Evolutionary conservation across 139 green algal species (phyloP).

Genomic region (Micractinium sp.): DNA sequence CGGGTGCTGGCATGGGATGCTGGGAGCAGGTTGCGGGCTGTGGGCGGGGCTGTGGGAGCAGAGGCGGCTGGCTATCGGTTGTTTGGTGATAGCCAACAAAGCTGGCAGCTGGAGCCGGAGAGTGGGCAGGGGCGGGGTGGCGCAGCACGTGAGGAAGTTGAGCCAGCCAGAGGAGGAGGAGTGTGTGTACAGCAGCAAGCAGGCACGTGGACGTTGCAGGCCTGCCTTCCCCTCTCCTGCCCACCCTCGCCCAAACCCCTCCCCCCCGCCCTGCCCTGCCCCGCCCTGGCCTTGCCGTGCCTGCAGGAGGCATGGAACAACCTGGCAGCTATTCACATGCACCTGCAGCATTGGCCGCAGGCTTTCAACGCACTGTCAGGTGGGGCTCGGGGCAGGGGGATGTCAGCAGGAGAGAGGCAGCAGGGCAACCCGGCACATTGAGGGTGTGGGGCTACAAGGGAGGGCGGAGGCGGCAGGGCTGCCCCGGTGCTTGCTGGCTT

Average conservation of each 20-base stretch:
- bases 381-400: neutral
- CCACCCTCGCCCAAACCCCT: neutral
- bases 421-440: neutral
- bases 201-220: no score
- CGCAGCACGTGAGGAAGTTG: no score
- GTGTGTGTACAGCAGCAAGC: neutral
- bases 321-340: conserved; percentile 86
- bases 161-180: no score
- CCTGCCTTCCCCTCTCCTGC: neutral
- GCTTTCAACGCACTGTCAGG: conserved; percentile 49
- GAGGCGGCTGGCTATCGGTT: no score
- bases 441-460: neutral
- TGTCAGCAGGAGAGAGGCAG: neutral
- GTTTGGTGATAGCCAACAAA: no score
- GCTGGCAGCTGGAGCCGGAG: no score
- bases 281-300: neutral
- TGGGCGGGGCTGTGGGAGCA: no score
- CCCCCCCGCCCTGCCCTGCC: neutral
- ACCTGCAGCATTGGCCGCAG: conserved; percentile 42
- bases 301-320: conserved; percentile 93
- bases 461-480: neutral
- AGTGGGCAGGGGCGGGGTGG: no score
- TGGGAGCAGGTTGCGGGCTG: neutral
- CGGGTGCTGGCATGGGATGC: no score
- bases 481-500: conserved; percentile 43